Percentiles rank a stretch among this genome's conserved stretches.
Evolutionary conservation across 495 filamentous ascomycete genomes (phyloP).

Genomic region (Penicillium dipodomyicola): DNA sequence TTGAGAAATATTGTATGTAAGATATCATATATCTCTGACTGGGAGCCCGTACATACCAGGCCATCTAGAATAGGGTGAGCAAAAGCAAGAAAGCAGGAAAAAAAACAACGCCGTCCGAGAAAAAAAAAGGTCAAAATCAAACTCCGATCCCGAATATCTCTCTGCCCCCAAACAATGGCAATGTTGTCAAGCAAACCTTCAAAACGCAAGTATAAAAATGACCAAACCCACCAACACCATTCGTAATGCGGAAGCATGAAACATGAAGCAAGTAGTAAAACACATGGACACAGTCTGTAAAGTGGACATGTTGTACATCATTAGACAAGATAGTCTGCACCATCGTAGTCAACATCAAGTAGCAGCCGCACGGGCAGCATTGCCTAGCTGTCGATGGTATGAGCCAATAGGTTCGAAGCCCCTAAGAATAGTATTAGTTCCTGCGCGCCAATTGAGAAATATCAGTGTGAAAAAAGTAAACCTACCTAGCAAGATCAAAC

Average conservation of each 20-base stretch:
- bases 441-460: neutral
- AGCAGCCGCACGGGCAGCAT: conserved; percentile 39
- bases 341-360: conserved; percentile 12
- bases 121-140: neutral
- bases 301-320: conserved; percentile 28
- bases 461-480: conserved; percentile 5
- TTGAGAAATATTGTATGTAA: conserved; percentile 17
- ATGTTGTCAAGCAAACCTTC: neutral
- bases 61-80: conserved; percentile 9
- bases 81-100: conserved; percentile 8
- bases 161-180: neutral
- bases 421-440: conserved; percentile 42
- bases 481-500: conserved; percentile 67
- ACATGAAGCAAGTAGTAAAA: conserved; percentile 11
- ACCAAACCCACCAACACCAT: conserved; percentile 24
- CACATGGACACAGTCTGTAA: conserved; percentile 2
- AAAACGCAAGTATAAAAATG: conserved; percentile 10
- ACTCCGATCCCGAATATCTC: conserved; percentile 17
- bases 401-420: conserved; percentile 71
- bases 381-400: conserved; percentile 57
- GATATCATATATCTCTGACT: conserved; percentile 25
- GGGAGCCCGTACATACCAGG: conserved; percentile 16
- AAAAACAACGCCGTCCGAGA: conserved; percentile 9
- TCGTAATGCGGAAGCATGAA: conserved; percentile 24
- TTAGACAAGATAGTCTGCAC: neutral